These are phyloP conservation scores for Myriosclerotinia scirpicola DNA, from an alignment of 2,329 filamentous ascomycete genomes.

Conservation along the genomic window DNA sequence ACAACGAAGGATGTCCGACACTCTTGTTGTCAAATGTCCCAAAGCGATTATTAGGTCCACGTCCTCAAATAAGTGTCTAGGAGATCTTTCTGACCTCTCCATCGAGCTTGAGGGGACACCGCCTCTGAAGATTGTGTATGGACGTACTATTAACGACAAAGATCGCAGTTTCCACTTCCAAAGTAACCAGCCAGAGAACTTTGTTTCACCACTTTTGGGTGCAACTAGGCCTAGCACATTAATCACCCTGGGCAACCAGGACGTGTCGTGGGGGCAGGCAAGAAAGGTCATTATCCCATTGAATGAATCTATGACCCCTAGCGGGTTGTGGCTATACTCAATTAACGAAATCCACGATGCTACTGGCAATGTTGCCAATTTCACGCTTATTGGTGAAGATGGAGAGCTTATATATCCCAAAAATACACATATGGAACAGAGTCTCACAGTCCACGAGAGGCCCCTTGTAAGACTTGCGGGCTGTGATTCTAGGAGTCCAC, in stretches of 20 bases:
- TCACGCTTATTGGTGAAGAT: conserved; percentile 66
- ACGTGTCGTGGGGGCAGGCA: conserved; percentile 77
- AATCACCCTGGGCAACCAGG: conserved; percentile 58
- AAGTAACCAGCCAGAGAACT: conserved; percentile 86
- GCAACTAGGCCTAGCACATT: conserved; percentile 58
- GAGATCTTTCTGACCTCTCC: conserved; percentile 81
- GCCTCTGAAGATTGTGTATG: conserved; percentile 90
- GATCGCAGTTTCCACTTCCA: conserved; percentile 87
- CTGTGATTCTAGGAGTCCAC: conserved; percentile 76
- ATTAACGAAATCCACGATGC: conserved; percentile 92
- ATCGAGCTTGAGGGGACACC: conserved; percentile 86
- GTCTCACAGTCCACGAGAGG: conserved; percentile 82
- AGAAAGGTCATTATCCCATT: conserved; percentile 76
- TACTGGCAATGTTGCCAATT: conserved; percentile 82
- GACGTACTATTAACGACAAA: conserved; percentile 79
- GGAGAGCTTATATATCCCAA: conserved; percentile 59
- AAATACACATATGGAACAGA: conserved; percentile 66
- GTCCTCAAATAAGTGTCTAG: conserved; percentile 71
- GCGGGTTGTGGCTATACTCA: conserved; percentile 84
- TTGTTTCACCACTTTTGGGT: conserved; percentile 72
- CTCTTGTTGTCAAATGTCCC: conserved; percentile 84
- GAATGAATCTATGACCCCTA: conserved; percentile 81
- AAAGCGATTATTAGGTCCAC: conserved; percentile 69
- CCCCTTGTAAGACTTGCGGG: conserved; percentile 70
- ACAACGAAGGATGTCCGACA: conserved; percentile 71